A percentile compares a stretch with the other conserved stretches of the same genome.
Evolutionary conservation across 2,329 filamentous ascomycete species (phyloP).

Genomic region (Xylariales sp.): DNA sequence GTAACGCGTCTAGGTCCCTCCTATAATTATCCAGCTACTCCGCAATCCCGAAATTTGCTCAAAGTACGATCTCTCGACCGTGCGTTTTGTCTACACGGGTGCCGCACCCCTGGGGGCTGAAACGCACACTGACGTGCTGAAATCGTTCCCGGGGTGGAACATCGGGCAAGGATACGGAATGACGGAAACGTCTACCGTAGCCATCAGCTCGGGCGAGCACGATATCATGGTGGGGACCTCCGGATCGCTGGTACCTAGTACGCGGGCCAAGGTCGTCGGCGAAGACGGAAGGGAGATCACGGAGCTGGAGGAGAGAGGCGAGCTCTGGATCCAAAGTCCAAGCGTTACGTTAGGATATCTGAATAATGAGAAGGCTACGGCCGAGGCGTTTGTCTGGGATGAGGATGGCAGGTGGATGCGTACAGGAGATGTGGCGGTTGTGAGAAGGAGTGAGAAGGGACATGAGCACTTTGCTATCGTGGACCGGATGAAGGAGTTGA

Average conservation of each 20-base stretch:
- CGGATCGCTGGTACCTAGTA: constrained; percentile 63
- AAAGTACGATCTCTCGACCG: constrained; percentile 68
- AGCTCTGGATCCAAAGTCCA: constrained; percentile 74
- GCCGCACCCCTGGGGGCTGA: constrained; percentile 75
- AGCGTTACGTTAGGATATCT: constrained; percentile 78
- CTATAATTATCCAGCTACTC: constrained; percentile 73
- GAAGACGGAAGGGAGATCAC: constrained; percentile 67
- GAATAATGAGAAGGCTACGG: constrained; percentile 78
- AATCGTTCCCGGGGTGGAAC: constrained; percentile 44
- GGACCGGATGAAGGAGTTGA: constrained; percentile 59
- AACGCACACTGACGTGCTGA: constrained; percentile 52
- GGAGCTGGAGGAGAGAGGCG: constrained; percentile 63
- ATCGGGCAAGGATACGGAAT: constrained; percentile 70
- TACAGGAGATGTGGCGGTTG: constrained; percentile 79
- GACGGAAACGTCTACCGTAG: constrained; percentile 72
- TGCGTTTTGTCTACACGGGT: constrained; percentile 64
- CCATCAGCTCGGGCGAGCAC: constrained; percentile 51
- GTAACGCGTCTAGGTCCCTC: constrained; percentile 59
- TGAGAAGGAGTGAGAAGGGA: constrained; percentile 59
- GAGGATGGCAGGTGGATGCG: constrained; percentile 71
- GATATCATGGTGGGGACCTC: constrained; percentile 70
- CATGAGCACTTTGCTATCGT: constrained; percentile 81
- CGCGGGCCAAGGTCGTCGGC: constrained; percentile 62
- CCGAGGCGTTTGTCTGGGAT: constrained; percentile 68
- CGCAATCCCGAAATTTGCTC: constrained; percentile 56